Evolutionary conservation across 2,329 filamentous ascomycete species (phyloP).

Genomic region (Sarocladium oryzae): DNA sequence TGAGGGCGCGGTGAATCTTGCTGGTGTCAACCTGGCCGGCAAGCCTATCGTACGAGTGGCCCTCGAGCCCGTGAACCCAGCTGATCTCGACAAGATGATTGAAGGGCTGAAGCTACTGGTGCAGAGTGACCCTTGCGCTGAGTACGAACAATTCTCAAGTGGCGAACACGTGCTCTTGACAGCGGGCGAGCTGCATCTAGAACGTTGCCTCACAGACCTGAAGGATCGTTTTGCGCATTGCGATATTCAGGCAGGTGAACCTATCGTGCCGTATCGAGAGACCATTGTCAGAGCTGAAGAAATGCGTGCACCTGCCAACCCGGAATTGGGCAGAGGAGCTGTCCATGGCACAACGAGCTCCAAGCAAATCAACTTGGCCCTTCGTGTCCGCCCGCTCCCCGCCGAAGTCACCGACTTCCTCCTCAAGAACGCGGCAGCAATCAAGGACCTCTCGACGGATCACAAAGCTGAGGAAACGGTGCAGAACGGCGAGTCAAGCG

Average conservation of each 20-base stretch:
- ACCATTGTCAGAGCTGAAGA: constrained; percentile 82
- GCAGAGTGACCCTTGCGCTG: constrained; percentile 90
- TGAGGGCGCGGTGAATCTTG: constrained; percentile 82
- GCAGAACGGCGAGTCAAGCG: constrained; percentile 28
- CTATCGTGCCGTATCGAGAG: constrained; percentile 93
- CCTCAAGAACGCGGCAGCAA: constrained; percentile 67
- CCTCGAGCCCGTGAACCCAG: constrained; percentile 85
- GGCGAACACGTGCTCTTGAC: constrained; percentile 94
- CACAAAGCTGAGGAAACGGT: constrained; percentile 39
- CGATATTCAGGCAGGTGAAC: constrained; percentile 87
- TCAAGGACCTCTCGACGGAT: constrained; percentile 74
- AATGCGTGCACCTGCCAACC: constrained; percentile 83
- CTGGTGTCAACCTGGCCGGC: constrained; percentile 70
- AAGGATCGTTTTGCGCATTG: constrained; percentile 88
- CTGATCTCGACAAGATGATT: constrained; percentile 92
- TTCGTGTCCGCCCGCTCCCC: constrained; percentile 76
- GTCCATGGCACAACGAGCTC: constrained; percentile 72
- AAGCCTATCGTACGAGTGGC: constrained; percentile 94
- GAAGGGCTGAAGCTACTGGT: constrained; percentile 78
- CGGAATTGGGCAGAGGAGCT: constrained; percentile 77
- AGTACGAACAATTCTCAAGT: constrained; percentile 87
- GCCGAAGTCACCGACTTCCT: constrained; percentile 76
- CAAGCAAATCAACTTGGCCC: constrained; percentile 72
- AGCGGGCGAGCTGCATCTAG: constrained; percentile 88
- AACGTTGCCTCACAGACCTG: constrained; percentile 88